Conservation (phyloP, 495 filamentous ascomycete species). For the Podospora conica region DNA sequence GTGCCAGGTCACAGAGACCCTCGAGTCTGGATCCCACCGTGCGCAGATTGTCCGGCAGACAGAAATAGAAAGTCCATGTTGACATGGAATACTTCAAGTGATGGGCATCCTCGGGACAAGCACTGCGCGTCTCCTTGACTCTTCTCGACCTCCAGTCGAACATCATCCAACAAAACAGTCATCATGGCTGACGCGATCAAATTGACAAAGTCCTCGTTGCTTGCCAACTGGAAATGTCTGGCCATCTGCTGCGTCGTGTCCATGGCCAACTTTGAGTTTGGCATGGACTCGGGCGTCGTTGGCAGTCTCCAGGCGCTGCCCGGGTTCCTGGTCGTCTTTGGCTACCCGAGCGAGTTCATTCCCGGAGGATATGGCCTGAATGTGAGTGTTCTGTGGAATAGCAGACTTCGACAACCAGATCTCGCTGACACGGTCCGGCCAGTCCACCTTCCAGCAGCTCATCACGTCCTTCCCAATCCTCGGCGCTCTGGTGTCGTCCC, state of each 20-base stretch:
- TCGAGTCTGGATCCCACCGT: neutral
- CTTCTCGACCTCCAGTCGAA: neutral
- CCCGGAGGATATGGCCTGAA: constrained; percentile 11
- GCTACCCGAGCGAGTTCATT: constrained; percentile 2
- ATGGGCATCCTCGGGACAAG: neutral
- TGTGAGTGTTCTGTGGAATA: neutral
- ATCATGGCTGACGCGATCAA: neutral
- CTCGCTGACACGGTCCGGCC: neutral
- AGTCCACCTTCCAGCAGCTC: constrained; percentile 42
- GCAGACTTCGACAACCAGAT: neutral
- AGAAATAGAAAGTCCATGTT: neutral
- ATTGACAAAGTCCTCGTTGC: constrained; percentile 18
- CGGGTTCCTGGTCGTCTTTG: constrained; percentile 46
- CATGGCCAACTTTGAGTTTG: constrained; percentile 45
- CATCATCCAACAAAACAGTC: neutral
- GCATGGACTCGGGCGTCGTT: constrained; percentile 51
- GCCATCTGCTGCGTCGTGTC: constrained; percentile 32
- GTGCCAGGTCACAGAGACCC: neutral
- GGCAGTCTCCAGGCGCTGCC: constrained; percentile 54
- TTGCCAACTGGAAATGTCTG: constrained; percentile 33
- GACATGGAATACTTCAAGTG: neutral
- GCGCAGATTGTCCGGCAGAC: neutral
- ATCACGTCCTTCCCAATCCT: constrained; percentile 33
- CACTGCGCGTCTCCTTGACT: neutral
- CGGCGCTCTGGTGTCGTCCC: constrained; percentile 48